Base-by-base conservation (phyloP, 306 rosid species). In the Lathyrus oleraceus region DNA sequence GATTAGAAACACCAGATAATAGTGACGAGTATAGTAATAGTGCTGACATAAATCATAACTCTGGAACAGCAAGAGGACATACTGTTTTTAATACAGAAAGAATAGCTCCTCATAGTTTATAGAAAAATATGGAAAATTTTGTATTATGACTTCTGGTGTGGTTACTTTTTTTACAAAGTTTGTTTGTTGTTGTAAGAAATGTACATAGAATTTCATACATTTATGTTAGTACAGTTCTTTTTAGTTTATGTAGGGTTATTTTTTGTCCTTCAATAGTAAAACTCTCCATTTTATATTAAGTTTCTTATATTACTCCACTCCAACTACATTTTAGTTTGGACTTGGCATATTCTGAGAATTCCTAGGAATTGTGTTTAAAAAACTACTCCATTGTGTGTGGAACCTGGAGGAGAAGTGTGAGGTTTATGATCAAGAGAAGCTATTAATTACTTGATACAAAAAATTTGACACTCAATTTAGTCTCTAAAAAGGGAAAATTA, bases 191-290 rank as follows among this genome's bases (percentile, higher is more conserved):
- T 59, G 9, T 25, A 67, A 69, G 48, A 59, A 73, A 67, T 67
- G 82, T 67, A 73, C 67, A 79, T 60, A 67, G 13, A 52, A 10
- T 58, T 58, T 20, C 63, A 36, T 71, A 19, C 23, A 78, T 14
- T 39, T 12, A 17, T 43, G 12, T 62, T 5, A 40, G 42, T 48
- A 35, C 42, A 71, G 2, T 12, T 64, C 64, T 35, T 10, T 61
- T 62, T 47, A 23, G 10, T 32, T 56, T 0, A 20, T 65, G 20
- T 17, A 43, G 11, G n/a, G 59, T 57, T 43, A 35, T 5, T 36
- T 27, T 57, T 54, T 69, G 32, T 59, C 23, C 38, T 6, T 30
- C 61, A 43, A 20, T 25, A 25, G 4, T 25, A 25, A 25, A 25
- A 25, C 28, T 25, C 28, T 25, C 28, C 11, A 20, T 9, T 54